A percentile compares a stretch with the other conserved stretches of the same genome.
phyloP scores from a whole-genome alignment of 257 asterid genomes.

The Lantana camara region DNA sequence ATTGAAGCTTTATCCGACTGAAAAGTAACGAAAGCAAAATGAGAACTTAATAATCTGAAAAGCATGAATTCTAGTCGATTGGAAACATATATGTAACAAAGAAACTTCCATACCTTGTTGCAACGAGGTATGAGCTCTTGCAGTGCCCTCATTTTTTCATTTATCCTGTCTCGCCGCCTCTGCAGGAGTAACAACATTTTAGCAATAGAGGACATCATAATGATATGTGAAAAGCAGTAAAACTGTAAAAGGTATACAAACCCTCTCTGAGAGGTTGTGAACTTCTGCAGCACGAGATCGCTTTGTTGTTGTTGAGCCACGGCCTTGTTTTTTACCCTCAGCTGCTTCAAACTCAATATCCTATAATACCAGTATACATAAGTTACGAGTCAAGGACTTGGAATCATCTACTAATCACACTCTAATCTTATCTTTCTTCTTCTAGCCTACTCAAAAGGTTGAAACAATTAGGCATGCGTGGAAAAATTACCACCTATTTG shows the following conservation, averaged over 20 bases:
- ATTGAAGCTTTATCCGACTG: conserved; percentile 90
- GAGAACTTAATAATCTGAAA: conserved; percentile 9
- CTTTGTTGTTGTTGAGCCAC: conserved; percentile 58
- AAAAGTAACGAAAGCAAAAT: conserved; percentile 13
- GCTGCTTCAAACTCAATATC: conserved; percentile 53
- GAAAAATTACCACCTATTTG: no score
- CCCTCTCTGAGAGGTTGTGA: conserved; percentile 79
- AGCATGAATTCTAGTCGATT: not conserved
- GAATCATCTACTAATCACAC: no score
- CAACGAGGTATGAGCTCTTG: conserved; percentile 92
- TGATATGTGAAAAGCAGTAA: not conserved
- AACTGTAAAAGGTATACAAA: conserved; percentile 17
- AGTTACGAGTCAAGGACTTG: not conserved
- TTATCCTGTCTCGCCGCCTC: conserved; percentile 91
- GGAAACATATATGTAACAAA: not conserved
- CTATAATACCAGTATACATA: conserved; percentile 33
- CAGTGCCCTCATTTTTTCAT: conserved; percentile 78
- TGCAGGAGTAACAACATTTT: conserved; percentile 30
- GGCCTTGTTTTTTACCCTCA: conserved; percentile 50
- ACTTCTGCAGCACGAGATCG: conserved; percentile 86
- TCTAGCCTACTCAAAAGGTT: no score
- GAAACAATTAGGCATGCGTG: no score
- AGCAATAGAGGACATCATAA: conserved; percentile 13
- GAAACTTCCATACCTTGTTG: conserved; percentile 58
- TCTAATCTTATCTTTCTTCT: no score